These are phyloP conservation scores for Silene conica DNA, from an alignment of 148 eudicot genomes.

Conservation along the genomic window DNA sequence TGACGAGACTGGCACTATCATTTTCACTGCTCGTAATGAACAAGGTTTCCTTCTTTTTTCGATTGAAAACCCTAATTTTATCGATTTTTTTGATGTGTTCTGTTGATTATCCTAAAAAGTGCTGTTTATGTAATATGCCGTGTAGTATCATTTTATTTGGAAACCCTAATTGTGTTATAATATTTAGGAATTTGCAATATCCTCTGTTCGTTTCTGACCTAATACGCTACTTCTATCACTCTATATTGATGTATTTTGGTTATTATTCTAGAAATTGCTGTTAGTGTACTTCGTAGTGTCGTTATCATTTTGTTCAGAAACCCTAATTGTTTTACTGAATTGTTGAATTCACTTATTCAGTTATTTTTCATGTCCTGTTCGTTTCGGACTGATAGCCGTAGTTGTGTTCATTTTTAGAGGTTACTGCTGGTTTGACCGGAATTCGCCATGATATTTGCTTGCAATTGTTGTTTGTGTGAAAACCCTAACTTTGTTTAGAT, in stretches of 20 bases:
- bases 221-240: too few relatives aligned
- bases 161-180: not conserved
- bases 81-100: not conserved
- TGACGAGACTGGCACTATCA: conserved; percentile 40
- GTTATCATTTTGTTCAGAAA: not conserved
- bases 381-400: too few relatives aligned
- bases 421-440: not conserved
- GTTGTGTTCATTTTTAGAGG: too few relatives aligned
- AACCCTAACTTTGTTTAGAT: not conserved
- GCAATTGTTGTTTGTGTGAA: not conserved
- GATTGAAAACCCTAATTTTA: not conserved
- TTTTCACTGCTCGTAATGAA: conserved; percentile 54
- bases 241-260: not conserved
- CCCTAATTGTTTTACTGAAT: too few relatives aligned
- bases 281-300: not conserved
- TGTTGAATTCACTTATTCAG: too few relatives aligned
- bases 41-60: conserved; percentile 57
- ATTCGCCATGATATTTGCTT: not conserved
- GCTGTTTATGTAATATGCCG: not conserved
- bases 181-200: not conserved
- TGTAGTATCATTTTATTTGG: not conserved
- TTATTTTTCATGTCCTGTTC: too few relatives aligned
- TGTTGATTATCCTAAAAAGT: not conserved
- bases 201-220: too few relatives aligned
- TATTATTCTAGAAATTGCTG: not conserved